Percentiles rank a stretch among this genome's conserved stretches.
phyloP scores from a whole-genome alignment of 164 flowering plant species.

The Hamamelis virginiana region DNA sequence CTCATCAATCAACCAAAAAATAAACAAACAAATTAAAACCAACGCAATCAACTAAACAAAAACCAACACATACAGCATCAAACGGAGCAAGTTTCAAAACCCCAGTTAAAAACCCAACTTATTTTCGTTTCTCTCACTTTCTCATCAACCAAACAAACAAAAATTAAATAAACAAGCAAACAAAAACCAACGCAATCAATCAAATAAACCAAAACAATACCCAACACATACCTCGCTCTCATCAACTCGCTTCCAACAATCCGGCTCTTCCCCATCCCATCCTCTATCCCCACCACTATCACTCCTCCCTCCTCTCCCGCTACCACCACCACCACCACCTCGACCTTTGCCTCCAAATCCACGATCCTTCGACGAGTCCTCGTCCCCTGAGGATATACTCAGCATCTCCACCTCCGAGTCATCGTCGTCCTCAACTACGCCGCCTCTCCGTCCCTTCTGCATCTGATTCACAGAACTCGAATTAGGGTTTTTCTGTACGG shows the following conservation, averaged over 20 bases:
- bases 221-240: constrained; percentile 70
- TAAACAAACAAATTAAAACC: background rate
- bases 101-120: too few species aligned
- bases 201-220: background rate
- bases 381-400: constrained; percentile 97
- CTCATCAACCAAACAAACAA: background rate
- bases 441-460: constrained; percentile 16
- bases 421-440: constrained; percentile 69
- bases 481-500: constrained; percentile 8
- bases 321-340: constrained; percentile 22
- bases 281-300: constrained; percentile 41
- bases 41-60: background rate
- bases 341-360: constrained; percentile 7
- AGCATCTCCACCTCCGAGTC: constrained; percentile 98
- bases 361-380: constrained; percentile 53
- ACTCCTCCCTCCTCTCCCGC: constrained; percentile 30
- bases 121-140: too few species aligned
- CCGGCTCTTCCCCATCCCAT: constrained; percentile 91
- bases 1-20: background rate
- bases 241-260: constrained; percentile 86
- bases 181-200: background rate
- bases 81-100: too few species aligned
- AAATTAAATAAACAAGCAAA: background rate
- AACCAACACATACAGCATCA: constrained; percentile 25
- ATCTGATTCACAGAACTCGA: background rate